phyloP scores from a whole-genome alignment of 169 alveolate genomes.

The Plasmodium vinckei region DNA sequence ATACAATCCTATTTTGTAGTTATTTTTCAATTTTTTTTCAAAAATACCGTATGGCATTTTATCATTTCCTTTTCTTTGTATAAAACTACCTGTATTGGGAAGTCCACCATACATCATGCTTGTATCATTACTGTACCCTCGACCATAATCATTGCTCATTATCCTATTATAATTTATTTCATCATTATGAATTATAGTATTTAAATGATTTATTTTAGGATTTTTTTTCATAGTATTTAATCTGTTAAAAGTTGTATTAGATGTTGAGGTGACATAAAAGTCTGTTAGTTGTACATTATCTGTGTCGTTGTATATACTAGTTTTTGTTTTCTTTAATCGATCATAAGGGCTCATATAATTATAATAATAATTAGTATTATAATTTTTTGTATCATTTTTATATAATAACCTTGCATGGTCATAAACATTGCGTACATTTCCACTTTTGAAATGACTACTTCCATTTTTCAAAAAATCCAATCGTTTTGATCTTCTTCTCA shows the following conservation, averaged over 20 bases:
- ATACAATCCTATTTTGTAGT: constrained; percentile 9
- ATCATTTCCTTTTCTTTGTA: neutral
- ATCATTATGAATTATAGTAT: neutral
- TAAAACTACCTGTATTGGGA: neutral
- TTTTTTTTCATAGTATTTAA: constrained; percentile 16
- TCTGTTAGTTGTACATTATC: constrained; percentile 40
- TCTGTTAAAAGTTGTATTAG: constrained; percentile 37
- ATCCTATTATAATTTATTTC: neutral
- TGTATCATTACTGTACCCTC: neutral
- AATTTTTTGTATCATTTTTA: constrained; percentile 30
- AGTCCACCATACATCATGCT: neutral
- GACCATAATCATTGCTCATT: constrained; percentile 10
- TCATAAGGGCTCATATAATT: neutral
- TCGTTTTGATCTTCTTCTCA: constrained; percentile 6
- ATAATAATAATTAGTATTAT: constrained; percentile 18
- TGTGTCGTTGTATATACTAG: constrained; percentile 40
- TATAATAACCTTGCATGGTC: constrained; percentile 23
- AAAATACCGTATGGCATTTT: neutral
- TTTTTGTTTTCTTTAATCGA: constrained; percentile 12
- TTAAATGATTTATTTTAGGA: neutral
- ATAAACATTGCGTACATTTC: neutral
- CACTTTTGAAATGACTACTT: constrained; percentile 7
- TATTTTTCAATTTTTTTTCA: neutral
- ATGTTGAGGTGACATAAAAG: constrained; percentile 53
- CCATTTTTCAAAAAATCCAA: neutral